Evolutionary conservation across 23 red algal species (phyloP).

Genomic region (Gracilaria vermiculophylla): DNA sequence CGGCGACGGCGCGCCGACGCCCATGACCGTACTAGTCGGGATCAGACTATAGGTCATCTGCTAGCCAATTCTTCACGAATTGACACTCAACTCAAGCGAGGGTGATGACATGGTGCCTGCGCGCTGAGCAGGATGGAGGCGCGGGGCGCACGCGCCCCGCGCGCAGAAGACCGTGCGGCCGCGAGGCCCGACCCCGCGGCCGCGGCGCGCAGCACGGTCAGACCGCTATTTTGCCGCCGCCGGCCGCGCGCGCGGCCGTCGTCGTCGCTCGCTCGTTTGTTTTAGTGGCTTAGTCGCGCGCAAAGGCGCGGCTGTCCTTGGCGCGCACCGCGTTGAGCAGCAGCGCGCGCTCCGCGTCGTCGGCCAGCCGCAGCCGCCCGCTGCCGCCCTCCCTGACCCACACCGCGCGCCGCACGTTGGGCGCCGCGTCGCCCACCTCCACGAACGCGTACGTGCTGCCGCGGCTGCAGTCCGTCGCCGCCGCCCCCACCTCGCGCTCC

Average conservation of each 20-base stretch:
- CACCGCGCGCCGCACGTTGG: neutral
- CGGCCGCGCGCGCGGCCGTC: neutral
- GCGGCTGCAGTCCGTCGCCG: neutral
- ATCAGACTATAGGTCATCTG: constrained; percentile 62
- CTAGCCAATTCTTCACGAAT: constrained; percentile 22
- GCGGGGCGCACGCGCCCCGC: neutral
- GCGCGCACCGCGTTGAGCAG: neutral
- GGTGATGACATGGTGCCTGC: constrained; percentile 42
- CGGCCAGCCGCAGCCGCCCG: constrained; percentile 28
- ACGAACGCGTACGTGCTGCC: constrained; percentile 30
- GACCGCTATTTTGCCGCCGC: constrained; percentile 27
- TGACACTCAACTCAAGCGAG: constrained; percentile 13
- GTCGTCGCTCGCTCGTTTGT: neutral
- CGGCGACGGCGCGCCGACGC: neutral
- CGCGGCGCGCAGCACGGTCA: constrained; percentile 46
- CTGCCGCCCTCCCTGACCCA: constrained; percentile 37
- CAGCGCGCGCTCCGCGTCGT: neutral
- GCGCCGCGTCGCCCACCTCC: constrained; percentile 12
- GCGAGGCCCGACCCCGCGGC: neutral
- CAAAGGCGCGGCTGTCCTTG: neutral
- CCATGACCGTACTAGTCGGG: constrained; percentile 65
- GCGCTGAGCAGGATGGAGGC: constrained; percentile 48
- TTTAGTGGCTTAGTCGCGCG: neutral
- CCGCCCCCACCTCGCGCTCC: neutral
- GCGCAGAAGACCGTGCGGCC: constrained; percentile 38